Evolutionary conservation across 2,329 filamentous ascomycete species (phyloP).

Genomic region (Arachnomyces sp.): DNA sequence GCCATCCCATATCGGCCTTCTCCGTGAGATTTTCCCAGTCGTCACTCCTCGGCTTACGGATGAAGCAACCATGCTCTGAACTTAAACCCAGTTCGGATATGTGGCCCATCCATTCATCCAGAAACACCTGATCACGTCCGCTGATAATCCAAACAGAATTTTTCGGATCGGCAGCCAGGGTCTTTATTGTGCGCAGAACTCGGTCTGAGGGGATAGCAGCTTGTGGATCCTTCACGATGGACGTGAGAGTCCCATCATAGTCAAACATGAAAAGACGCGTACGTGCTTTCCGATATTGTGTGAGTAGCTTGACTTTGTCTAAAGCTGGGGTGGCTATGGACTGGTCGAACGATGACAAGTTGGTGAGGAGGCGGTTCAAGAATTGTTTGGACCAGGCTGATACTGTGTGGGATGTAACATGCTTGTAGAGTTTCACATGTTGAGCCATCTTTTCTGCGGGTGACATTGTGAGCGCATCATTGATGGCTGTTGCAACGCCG

Average conservation of each 20-base stretch:
- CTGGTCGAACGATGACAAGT: constrained; percentile 68
- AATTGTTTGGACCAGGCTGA: constrained; percentile 78
- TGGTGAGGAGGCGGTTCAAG: constrained; percentile 67
- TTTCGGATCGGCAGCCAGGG: constrained; percentile 65
- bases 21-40: constrained; percentile 87
- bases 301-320: constrained; percentile 63
- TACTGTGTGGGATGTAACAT: constrained; percentile 79
- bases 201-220: constrained; percentile 80
- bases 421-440: constrained; percentile 67
- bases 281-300: constrained; percentile 63
- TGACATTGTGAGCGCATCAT: constrained; percentile 71
- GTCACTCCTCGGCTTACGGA: constrained; percentile 66
- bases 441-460: constrained; percentile 56
- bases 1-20: constrained; percentile 85
- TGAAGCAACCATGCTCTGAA: constrained; percentile 94
- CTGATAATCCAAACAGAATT: constrained; percentile 99
- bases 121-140: constrained; percentile 83
- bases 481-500: constrained; percentile 75
- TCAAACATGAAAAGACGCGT: constrained; percentile 96
- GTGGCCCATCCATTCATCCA: constrained; percentile 86
- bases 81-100: constrained; percentile 84
- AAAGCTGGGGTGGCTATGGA: constrained; percentile 71
- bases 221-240: constrained; percentile 85
- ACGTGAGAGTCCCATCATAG: constrained; percentile 93
- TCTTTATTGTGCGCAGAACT: constrained; percentile 69